Evolutionary conservation across 2,329 filamentous ascomycete species (phyloP), one percentile per base, ranked within the genome.

Genomic region (Calonectria montana): DNA sequence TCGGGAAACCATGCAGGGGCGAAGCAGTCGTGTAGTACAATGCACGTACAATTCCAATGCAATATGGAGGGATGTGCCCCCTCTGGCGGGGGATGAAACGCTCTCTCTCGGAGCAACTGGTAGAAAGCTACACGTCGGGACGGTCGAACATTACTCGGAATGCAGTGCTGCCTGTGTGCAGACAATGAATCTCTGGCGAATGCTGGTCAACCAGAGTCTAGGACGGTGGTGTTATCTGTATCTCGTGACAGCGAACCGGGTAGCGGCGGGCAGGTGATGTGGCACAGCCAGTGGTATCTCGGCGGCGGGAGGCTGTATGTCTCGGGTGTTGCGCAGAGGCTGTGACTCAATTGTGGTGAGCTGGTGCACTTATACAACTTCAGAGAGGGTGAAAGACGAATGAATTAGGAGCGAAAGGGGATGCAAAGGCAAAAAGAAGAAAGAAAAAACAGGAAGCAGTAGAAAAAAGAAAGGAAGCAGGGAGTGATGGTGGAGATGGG

Each of bases 21-120:
- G 69, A 72, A 72, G 72, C 73, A 73, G 78, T 74, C 73, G 76
- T 80, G 83, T 84, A 80, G 77, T 80, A 85, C 82, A 80, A 79
- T 71, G 77, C 77, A 84, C 82, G 77, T 84, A 86, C 85, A 82
- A 81, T 82, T 80, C 80, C 81, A 83, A 80, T 82, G 77, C 74
- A 75, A 76, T 78, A 67, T 80, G 70, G 65, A 79, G 78, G 78
- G 76, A 74, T 75, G 75, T 76, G 27, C 75, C 76, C 78, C 78
- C 75, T 78, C 77, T 78, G 73, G 75, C 73, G 74, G 76, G 72
- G 75, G 71, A 70, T 72, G 71, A 65, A 67, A 64, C 75, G 69
- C 68, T 72, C 59, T 76, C 68, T 78, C 72, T 77, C 76, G 74
- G 74, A 75, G 74, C 76, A 78, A 73, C 66, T 72, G 73, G 75